phyloP scores from a whole-genome alignment of 2,329 filamentous ascomycete genomes.

The Paecilomyces sp. region DNA sequence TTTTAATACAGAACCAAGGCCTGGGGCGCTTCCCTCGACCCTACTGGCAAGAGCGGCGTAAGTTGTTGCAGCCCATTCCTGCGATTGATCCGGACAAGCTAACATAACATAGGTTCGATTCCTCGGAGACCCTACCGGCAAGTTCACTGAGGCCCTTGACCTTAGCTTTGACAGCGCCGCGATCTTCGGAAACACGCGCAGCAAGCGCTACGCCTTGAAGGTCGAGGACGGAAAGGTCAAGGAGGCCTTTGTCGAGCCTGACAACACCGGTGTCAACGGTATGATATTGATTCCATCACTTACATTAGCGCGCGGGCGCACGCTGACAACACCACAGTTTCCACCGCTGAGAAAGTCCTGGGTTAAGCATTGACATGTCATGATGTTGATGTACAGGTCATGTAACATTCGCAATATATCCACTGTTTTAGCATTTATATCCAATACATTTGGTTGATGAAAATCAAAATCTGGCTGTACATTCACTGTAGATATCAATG shows the following conservation, averaged over 20 bases:
- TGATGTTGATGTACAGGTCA: not conserved
- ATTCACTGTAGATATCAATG: not conserved
- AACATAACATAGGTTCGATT: constrained; percentile 65
- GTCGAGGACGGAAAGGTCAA: constrained; percentile 80
- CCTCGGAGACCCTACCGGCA: constrained; percentile 70
- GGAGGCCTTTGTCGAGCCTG: constrained; percentile 74
- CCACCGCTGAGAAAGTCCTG: constrained; percentile 43
- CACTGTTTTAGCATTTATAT: not conserved
- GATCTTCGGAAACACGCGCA: constrained; percentile 74
- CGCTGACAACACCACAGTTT: constrained; percentile 27
- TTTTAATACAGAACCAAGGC: constrained; percentile 67
- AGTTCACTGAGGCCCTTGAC: constrained; percentile 78
- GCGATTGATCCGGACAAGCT: not conserved
- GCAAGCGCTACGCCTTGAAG: constrained; percentile 81
- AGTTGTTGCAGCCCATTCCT: constrained; percentile 27
- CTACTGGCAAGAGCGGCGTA: constrained; percentile 67
- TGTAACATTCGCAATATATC: not conserved
- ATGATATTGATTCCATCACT: constrained; percentile 12
- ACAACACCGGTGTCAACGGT: constrained; percentile 78
- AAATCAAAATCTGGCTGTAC: not conserved
- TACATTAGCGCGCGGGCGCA: not conserved
- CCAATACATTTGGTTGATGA: not conserved
- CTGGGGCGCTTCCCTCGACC: constrained; percentile 73
- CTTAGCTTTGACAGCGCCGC: constrained; percentile 71
- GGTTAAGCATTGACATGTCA: constrained; percentile 18